Percentiles rank a stretch among this genome's conserved stretches.
These are phyloP conservation scores for Clathrospora elynae DNA, from an alignment of 2,329 filamentous ascomycete species.

Conservation along the genomic window DNA sequence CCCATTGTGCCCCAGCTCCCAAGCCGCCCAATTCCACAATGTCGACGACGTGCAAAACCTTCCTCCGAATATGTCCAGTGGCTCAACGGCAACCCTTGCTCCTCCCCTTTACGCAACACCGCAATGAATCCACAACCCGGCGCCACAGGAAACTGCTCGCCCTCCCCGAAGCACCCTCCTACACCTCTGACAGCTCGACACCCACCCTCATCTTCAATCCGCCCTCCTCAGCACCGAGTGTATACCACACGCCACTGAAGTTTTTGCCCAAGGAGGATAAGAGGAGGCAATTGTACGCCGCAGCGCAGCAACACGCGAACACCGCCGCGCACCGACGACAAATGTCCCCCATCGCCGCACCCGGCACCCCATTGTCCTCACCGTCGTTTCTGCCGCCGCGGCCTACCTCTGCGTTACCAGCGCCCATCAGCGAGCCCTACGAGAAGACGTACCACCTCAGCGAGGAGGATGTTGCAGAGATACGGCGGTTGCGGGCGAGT, in stretches of 20 bases:
- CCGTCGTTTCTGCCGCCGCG: slow-evolving; percentile 29
- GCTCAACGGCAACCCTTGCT: slow-evolving; percentile 23
- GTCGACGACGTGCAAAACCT: slow-evolving; percentile 42
- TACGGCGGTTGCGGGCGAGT: slow-evolving; percentile 58
- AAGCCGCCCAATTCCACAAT: slow-evolving; percentile 31
- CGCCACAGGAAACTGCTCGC: slow-evolving; percentile 55
- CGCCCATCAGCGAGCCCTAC: slow-evolving; percentile 56
- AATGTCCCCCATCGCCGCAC: slow-evolving; percentile 31
- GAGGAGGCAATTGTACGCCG: slow-evolving; percentile 55
- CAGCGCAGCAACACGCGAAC: slow-evolving; percentile 33
- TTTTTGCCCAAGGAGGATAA: slow-evolving; percentile 66
- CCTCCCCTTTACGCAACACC: slow-evolving; percentile 39
- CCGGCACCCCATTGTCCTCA: slow-evolving; percentile 38
- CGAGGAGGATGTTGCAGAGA: slow-evolving; percentile 63
- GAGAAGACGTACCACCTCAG: slow-evolving; percentile 67
- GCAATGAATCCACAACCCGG: slow-evolving; percentile 53
- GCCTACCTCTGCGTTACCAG: slow-evolving; percentile 48
- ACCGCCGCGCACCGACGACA: slow-evolving; percentile 27
- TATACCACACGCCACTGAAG: slow-evolving; percentile 67
- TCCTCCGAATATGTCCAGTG: slow-evolving; percentile 32
- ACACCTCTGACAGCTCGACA: slow-evolving; percentile 37
- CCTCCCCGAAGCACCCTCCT: slow-evolving; percentile 53
- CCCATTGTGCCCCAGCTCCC: slow-evolving; percentile 10
- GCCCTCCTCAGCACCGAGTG: slow-evolving; percentile 65
- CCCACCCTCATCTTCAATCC: slow-evolving; percentile 63